phyloP scores from a whole-genome alignment of 2,329 filamentous ascomycete species.

The Cercospora sp. region DNA sequence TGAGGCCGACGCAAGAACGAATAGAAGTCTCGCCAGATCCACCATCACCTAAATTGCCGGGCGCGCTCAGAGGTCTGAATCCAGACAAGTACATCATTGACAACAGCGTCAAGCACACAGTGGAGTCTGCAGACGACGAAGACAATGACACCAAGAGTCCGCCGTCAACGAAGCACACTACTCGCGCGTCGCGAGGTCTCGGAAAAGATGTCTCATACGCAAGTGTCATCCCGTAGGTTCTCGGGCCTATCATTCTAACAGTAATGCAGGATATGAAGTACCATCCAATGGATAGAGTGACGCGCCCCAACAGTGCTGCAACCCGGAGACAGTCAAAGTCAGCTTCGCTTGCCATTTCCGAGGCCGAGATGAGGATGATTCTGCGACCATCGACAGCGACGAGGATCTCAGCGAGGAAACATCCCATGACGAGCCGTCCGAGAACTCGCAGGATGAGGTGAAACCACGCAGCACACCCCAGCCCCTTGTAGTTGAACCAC shows the following conservation, averaged over 20 bases:
- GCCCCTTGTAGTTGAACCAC: slow-evolving; percentile 2
- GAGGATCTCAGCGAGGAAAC: background rate
- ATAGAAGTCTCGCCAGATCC: background rate
- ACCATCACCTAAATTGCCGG: background rate
- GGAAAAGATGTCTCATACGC: slow-evolving; percentile 13
- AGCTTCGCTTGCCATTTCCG: slow-evolving; percentile 5
- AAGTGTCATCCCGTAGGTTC: background rate
- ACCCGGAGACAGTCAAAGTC: slow-evolving; percentile 22
- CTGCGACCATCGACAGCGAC: background rate
- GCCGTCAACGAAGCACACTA: slow-evolving; percentile 16
- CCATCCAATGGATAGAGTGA: slow-evolving; percentile 35
- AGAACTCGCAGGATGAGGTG: slow-evolving; percentile 11
- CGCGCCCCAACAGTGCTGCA: slow-evolving; percentile 22
- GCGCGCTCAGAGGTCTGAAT: slow-evolving; percentile 20
- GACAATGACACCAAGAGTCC: background rate
- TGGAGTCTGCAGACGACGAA: slow-evolving; percentile 14
- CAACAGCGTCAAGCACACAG: slow-evolving; percentile 7
- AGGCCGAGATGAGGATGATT: slow-evolving; percentile 5
- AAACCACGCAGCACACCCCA: background rate
- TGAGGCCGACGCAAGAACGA: background rate
- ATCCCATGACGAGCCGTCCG: background rate
- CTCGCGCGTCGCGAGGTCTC: slow-evolving; percentile 24
- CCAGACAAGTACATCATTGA: slow-evolving; percentile 16
- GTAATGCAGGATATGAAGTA: slow-evolving; percentile 21
- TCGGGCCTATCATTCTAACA: background rate